These are phyloP conservation scores for Umbilicus rupestris DNA, from an alignment of 164 flowering plant species.

Conservation along the genomic window DNA sequence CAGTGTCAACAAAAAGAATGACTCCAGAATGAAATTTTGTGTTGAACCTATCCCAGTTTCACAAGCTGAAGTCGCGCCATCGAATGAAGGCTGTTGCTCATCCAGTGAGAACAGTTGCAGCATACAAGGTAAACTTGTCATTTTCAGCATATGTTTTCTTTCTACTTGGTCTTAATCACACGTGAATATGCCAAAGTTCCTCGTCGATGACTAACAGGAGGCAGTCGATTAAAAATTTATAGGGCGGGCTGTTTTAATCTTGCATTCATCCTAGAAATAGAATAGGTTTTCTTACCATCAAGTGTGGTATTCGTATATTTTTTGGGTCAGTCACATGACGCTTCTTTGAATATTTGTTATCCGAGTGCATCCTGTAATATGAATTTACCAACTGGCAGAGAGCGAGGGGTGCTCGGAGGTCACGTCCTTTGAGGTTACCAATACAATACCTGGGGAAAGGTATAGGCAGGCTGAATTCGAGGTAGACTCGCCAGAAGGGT, in stretches of 20 bases:
- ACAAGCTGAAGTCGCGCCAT: conserved; percentile 16
- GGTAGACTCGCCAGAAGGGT: neutral
- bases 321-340: too few species aligned
- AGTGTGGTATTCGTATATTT: too few species aligned
- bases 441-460: neutral
- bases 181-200: neutral
- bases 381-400: neutral
- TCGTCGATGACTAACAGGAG: neutral
- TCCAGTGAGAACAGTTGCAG: conserved; percentile 15
- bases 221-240: too few species aligned
- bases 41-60: conserved; percentile 14
- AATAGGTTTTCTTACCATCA: too few species aligned
- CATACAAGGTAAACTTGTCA: neutral
- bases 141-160: neutral
- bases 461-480: neutral
- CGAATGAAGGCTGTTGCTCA: conserved; percentile 21
- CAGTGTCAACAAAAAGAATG: conserved; percentile 15
- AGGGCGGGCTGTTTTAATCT: too few species aligned
- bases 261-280: too few species aligned
- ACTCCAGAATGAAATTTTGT: conserved; percentile 13
- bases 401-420: neutral
- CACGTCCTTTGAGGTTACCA: neutral
- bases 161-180: neutral
- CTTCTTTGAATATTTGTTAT: too few species aligned
- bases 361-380: too few species aligned